Evolutionary conservation across 2,329 filamentous ascomycete species (phyloP).

Genomic region (Neurospora crassa): DNA sequence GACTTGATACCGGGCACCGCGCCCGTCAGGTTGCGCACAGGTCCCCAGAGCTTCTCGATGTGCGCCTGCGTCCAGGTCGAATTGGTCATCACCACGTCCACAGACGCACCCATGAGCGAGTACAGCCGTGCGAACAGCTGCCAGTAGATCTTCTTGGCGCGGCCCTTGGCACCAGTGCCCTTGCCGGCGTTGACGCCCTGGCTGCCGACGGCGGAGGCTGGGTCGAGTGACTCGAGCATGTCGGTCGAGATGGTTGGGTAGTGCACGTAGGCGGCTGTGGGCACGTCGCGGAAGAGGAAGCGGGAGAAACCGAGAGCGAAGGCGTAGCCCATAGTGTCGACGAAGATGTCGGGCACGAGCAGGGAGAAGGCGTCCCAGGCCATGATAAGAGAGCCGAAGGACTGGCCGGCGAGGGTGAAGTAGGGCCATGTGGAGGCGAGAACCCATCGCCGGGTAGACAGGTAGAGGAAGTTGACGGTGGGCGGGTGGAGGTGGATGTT

Average conservation of each 20-base stretch:
- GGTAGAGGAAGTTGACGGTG: constrained; percentile 79
- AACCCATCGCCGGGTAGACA: constrained; percentile 79
- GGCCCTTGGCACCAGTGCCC: constrained; percentile 61
- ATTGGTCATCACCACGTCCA: constrained; percentile 97
- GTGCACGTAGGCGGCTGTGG: constrained; percentile 90
- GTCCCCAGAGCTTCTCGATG: constrained; percentile 71
- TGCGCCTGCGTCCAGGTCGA: constrained; percentile 88
- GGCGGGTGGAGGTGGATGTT: constrained; percentile 83
- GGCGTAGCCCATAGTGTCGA: constrained; percentile 98
- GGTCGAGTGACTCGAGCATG: constrained; percentile 79
- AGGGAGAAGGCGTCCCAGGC: constrained; percentile 91
- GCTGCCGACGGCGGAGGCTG: constrained; percentile 43
- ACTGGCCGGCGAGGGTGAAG: constrained; percentile 92
- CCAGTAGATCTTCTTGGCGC: constrained; percentile 77
- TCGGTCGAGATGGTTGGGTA: constrained; percentile 98
- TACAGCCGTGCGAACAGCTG: constrained; percentile 74
- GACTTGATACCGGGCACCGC: constrained; percentile 22
- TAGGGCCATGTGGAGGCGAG: constrained; percentile 80
- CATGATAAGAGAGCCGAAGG: constrained; percentile 75
- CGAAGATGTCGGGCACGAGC: constrained; percentile 83
- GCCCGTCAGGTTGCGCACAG: constrained; percentile 28
- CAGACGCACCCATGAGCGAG: constrained; percentile 67
- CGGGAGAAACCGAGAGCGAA: constrained; percentile 79
- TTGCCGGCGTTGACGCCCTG: constrained; percentile 78
- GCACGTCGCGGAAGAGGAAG: constrained; percentile 67